These are phyloP conservation scores for Penicillium lividum DNA, from an alignment of 495 filamentous ascomycete species.

Conservation along the genomic window DNA sequence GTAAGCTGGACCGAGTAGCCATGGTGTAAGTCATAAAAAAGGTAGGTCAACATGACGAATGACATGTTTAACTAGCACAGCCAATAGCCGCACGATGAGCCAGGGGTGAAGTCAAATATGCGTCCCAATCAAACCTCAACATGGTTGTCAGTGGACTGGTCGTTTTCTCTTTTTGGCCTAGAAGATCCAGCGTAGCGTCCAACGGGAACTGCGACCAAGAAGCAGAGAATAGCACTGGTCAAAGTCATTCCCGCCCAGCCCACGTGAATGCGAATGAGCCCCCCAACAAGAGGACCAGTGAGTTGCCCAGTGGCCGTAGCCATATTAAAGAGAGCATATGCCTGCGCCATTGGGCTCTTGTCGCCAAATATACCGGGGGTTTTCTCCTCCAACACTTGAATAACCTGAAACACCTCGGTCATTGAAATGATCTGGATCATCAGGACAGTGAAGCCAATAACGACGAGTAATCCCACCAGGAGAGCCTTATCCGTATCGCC, in stretches of 20 bases:
- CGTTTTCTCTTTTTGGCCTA: no score
- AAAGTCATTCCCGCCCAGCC: conserved; percentile 44
- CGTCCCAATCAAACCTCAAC: no score
- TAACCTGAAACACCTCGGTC: conserved; percentile 35
- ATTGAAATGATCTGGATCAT: conserved; percentile 38
- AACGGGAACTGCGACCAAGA: conserved; percentile 20
- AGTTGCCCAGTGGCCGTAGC: conserved; percentile 62
- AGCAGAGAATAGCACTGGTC: conserved; percentile 33
- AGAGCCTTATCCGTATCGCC: conserved; percentile 31
- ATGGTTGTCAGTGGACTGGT: no score
- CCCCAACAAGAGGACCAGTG: conserved; percentile 58
- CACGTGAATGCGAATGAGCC: conserved; percentile 29
- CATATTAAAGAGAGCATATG: conserved; percentile 60
- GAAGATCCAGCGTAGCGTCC: background rate
- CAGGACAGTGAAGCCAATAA: conserved; percentile 34
- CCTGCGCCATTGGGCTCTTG: conserved; percentile 58
- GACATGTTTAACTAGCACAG: no score
- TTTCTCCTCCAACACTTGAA: conserved; percentile 32
- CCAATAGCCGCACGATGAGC: no score
- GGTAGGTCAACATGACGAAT: no score
- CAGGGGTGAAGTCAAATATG: no score
- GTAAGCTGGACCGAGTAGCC: no score
- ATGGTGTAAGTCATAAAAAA: no score
- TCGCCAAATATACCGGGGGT: conserved; percentile 49
- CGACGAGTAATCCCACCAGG: conserved; percentile 34